Evolutionary conservation across 441 rosid genomes (phyloP), one percentile per base, ranked within the genome.

Genomic region (Gossypium lobatum): DNA sequence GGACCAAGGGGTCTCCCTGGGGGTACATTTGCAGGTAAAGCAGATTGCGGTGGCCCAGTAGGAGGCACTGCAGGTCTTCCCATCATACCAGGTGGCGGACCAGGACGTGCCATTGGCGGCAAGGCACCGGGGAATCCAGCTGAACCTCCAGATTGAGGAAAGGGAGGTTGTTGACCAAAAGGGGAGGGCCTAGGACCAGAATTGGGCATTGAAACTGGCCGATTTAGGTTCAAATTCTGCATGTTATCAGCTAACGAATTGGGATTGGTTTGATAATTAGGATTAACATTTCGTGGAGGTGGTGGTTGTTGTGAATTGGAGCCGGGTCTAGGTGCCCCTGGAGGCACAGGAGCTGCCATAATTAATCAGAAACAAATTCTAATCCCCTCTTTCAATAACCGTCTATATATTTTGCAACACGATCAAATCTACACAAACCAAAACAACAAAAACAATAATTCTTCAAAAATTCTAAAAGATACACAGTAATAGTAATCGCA

Each of bases 311-410:
- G 84, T 82, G 76, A 73, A 80, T 70, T 79, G 74, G 73, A 59
- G 77, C 82, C 82, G 70, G 86, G 86, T 81, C 97, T 86, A 64
- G 91, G 86, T 76, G 94, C 91, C 91, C 96, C 98, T 70, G 91
- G 97, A 86, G 97, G 96, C 88, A 87, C 83, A 73, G 85, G 87
- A 87, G 93, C 84, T 76, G 83, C 90, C 98, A 93, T 93, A 72
- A 64, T 76, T 23, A 59, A 74, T 65, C 45, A 74, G 75, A 80
- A 75, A 75, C 74, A 75, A 80, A 71, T 65, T 66, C 78, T 42
- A 60, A 71, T 42, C 45, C 72, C 64, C 48, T 52, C 45, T 57
- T 50, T 39, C 42, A 9, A 60, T 52, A 57, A 26, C 16, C 17
- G 4, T 13, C 21, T 61, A 6, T 61, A 25, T 48, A 62, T 37